phyloP scores from a whole-genome alignment of 768 basidiomycete species.

The Lactarius sanguifluus region DNA sequence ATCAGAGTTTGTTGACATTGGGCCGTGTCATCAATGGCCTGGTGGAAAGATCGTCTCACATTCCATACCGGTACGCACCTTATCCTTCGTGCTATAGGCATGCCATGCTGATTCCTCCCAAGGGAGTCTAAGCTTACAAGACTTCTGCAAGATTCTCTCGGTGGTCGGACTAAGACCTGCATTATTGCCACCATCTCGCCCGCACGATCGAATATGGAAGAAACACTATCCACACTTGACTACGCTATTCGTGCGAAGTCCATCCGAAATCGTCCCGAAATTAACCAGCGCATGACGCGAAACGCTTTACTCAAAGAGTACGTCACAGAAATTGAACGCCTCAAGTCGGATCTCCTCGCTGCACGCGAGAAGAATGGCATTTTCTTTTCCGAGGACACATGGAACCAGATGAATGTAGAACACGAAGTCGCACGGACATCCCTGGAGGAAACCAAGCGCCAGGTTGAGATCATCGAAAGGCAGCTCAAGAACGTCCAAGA shows the following conservation, averaged over 20 bases:
- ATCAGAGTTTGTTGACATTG: conserved; percentile 93
- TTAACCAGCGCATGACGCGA: conserved; percentile 92
- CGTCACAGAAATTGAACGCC: conserved; percentile 86
- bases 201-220: conserved; percentile 90
- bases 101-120: conserved; percentile 2
- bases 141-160: conserved; percentile 97
- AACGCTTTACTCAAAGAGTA: conserved; percentile 93
- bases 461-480: conserved; percentile 79
- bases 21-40: conserved; percentile 96
- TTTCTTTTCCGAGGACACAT: conserved; percentile 88
- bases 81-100: conserved; percentile 6
- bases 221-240: conserved; percentile 95
- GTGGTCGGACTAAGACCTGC: conserved; percentile 95
- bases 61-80: conserved; percentile 80
- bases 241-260: conserved; percentile 95
- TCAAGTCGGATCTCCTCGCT: conserved; percentile 87
- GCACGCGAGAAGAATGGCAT: conserved; percentile 96
- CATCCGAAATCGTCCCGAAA: conserved; percentile 91
- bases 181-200: conserved; percentile 97
- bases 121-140: conserved; percentile 98
- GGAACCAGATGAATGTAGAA: conserved; percentile 77
- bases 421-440: conserved; percentile 76
- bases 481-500: conserved; percentile 78
- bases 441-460: conserved; percentile 77
- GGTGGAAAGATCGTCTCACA: conserved; percentile 87